Percentiles rank a stretch among this genome's conserved stretches.
These are phyloP conservation scores for Circinella minor DNA, from an alignment of 371 early-diverging fungal genomes.

Conservation along the genomic window DNA sequence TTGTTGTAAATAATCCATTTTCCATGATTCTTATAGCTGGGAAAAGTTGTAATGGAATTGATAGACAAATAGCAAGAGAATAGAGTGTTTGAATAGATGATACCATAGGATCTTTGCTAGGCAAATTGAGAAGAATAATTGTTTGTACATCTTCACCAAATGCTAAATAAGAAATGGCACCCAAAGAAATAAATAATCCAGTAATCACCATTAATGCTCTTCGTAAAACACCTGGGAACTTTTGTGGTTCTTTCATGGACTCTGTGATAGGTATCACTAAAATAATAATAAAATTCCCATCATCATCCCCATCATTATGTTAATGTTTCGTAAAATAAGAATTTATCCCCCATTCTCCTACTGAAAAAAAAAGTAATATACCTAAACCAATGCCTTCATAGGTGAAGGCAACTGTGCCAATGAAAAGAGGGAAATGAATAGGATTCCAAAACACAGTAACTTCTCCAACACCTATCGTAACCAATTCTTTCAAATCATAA, in stretches of 20 bases:
- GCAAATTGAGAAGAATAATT: slow-evolving; percentile 80
- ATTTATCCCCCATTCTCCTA: too few relatives aligned
- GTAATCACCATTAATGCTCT: slow-evolving; percentile 72
- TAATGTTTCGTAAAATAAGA: too few relatives aligned
- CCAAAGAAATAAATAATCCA: slow-evolving; percentile 72
- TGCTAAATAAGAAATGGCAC: slow-evolving; percentile 79
- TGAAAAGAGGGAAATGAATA: slow-evolving; percentile 74
- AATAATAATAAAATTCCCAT: not conserved
- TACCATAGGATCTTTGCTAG: slow-evolving; percentile 64
- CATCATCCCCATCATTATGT: too few relatives aligned
- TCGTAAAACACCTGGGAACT: slow-evolving; percentile 74
- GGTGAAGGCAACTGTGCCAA: slow-evolving; percentile 91
- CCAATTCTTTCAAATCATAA: slow-evolving; percentile 65
- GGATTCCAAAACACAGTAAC: slow-evolving; percentile 67
- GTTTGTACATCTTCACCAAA: slow-evolving; percentile 83
- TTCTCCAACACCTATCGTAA: slow-evolving; percentile 61
- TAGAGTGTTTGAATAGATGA: slow-evolving; percentile 78
- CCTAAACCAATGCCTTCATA: slow-evolving; percentile 91
- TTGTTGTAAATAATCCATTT: slow-evolving; percentile 66
- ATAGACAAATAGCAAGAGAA: slow-evolving; percentile 84
- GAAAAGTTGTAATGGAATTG: slow-evolving; percentile 84
- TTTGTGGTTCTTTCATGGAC: slow-evolving; percentile 82
- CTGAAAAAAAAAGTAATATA: slow-evolving; percentile 25
- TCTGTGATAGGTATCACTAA: slow-evolving; percentile 70
- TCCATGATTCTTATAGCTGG: slow-evolving; percentile 90